These are phyloP conservation scores for Wallacemonas sp. DNA, from an alignment of 208 protist species.

Conservation along the genomic window DNA sequence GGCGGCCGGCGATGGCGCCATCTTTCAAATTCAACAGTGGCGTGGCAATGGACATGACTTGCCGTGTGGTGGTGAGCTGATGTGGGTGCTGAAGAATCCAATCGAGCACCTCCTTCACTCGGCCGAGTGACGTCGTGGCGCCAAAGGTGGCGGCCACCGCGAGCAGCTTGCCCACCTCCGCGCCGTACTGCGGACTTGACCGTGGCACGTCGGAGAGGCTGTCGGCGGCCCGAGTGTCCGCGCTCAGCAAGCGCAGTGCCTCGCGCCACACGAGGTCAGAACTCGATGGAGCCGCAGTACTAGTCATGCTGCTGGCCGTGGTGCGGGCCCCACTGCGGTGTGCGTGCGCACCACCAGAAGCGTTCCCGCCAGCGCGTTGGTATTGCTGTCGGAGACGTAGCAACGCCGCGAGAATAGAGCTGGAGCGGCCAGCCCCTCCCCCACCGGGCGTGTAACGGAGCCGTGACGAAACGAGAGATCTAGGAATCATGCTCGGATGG, in stretches of 20 bases:
- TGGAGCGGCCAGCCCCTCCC: background rate
- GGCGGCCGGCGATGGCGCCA: slow-evolving; percentile 41
- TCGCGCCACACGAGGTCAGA: slow-evolving; percentile 31
- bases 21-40: slow-evolving; percentile 70
- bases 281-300: background rate
- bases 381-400: slow-evolving; percentile 39
- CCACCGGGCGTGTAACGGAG: too few relatives aligned
- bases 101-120: slow-evolving; percentile 57
- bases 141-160: slow-evolving; percentile 61
- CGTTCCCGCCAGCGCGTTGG: slow-evolving; percentile 20
- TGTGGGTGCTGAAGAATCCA: slow-evolving; percentile 47
- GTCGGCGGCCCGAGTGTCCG: slow-evolving; percentile 46
- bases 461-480: too few relatives aligned
- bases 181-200: slow-evolving; percentile 36
- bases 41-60: slow-evolving; percentile 79
- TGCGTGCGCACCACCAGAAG: background rate
- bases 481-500: slow-evolving; percentile 9
- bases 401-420: slow-evolving; percentile 19
- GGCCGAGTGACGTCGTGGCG: slow-evolving; percentile 47
- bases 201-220: slow-evolving; percentile 58
- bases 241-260: slow-evolving; percentile 57
- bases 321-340: background rate
- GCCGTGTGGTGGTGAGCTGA: slow-evolving; percentile 45
- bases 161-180: slow-evolving; percentile 82
- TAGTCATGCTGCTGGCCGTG: background rate